These are phyloP conservation scores for Chlorella sp. DNA, from an alignment of 139 green algal species.

Conservation along the genomic window DNA sequence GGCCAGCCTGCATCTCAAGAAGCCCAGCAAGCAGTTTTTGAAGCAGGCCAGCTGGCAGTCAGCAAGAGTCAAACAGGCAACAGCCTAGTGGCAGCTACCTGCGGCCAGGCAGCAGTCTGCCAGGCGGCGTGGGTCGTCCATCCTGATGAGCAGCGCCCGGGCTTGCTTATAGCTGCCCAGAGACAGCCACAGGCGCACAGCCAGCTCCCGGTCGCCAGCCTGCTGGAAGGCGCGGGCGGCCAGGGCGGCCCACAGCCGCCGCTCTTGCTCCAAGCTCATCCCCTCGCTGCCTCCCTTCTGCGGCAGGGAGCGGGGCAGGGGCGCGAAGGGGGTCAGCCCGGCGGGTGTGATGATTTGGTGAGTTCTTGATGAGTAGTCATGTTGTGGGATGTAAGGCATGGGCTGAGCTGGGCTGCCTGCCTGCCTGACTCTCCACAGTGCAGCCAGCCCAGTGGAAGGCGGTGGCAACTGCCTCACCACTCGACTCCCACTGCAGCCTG, in stretches of 20 bases:
- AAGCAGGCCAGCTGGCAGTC: no score
- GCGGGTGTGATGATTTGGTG: no score
- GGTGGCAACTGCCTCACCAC: neutral
- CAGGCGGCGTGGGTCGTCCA: neutral
- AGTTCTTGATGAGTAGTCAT: no score
- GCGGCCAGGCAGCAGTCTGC: constrained; percentile 12
- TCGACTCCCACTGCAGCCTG: neutral
- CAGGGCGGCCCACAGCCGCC: constrained; percentile 11
- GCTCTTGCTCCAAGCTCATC: constrained; percentile 6
- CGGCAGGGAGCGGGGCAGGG: no score
- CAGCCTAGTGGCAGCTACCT: neutral
- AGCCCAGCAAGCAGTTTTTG: no score
- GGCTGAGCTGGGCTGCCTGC: no score
- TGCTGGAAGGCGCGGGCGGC: constrained; percentile 21
- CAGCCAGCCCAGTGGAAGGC: neutral
- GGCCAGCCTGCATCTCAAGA: no score
- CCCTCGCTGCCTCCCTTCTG: neutral
- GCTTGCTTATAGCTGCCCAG: constrained; percentile 14
- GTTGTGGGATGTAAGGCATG: neutral
- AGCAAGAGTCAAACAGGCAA: no score
- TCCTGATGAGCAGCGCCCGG: neutral
- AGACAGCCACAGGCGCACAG: neutral
- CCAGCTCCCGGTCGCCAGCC: constrained; percentile 36
- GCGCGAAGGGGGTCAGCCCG: no score
- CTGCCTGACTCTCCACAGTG: no score